phyloP scores from a whole-genome alignment of 164 flowering plant species.

The Brasenia schreberi region DNA sequence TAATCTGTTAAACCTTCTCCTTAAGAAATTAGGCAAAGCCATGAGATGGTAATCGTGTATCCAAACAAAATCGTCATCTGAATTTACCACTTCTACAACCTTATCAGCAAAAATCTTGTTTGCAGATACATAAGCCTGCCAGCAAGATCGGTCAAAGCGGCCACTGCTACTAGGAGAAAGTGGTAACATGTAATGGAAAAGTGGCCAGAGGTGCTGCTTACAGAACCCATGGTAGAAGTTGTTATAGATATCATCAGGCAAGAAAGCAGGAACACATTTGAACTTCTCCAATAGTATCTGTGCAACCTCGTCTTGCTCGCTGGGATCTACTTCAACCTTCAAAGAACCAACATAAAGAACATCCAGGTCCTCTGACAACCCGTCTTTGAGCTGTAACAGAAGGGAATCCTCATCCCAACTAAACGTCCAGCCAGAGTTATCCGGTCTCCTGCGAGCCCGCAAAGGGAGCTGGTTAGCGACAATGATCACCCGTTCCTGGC shows the following conservation, averaged over 20 bases:
- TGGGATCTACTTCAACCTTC: constrained; percentile 41
- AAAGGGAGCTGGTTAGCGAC: constrained; percentile 71
- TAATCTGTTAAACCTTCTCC: constrained; percentile 44
- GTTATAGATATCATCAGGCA: constrained; percentile 39
- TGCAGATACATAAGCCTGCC: constrained; percentile 77
- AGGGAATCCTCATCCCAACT: constrained; percentile 79
- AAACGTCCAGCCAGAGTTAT: constrained; percentile 61
- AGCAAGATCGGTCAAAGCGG: constrained; percentile 48
- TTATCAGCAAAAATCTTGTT: constrained; percentile 60
- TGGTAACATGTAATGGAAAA: constrained; percentile 79
- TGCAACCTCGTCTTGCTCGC: constrained; percentile 65
- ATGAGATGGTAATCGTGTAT: constrained; percentile 77
- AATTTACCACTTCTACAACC: constrained; percentile 67
- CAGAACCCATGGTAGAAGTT: constrained; percentile 66
- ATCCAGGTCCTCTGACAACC: constrained; percentile 71
- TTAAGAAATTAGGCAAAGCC: constrained; percentile 66
- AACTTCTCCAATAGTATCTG: constrained; percentile 52
- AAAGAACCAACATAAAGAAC: constrained; percentile 62
- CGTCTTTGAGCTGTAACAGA: constrained; percentile 60
- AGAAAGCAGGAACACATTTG: constrained; percentile 62
- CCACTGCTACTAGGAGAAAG: constrained; percentile 47
- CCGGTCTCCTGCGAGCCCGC: constrained; percentile 46
- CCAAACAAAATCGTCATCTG: constrained; percentile 78
- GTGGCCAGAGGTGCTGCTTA: constrained; percentile 70
- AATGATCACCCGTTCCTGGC: constrained; percentile 54